Percentiles rank a stretch among this genome's conserved stretches.
phyloP scores from a whole-genome alignment of 2,329 filamentous ascomycete species.

The Rhexocercosporidium sp. region DNA sequence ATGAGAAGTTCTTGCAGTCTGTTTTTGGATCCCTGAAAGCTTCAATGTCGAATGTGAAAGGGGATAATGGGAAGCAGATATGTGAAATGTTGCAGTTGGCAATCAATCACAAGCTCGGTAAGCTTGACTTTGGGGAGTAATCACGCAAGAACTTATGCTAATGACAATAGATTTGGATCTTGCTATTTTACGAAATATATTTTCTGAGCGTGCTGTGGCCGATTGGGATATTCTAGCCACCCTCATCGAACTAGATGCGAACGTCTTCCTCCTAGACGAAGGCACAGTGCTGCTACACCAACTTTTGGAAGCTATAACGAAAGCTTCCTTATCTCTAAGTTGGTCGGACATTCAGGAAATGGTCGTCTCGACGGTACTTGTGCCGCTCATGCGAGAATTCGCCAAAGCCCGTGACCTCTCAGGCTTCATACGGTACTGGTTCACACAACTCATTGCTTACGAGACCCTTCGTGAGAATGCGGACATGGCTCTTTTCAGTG shows the following conservation, averaged over 20 bases:
- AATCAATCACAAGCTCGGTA: constrained; percentile 41
- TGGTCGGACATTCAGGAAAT: constrained; percentile 34
- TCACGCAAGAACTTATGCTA: no score
- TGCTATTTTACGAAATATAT: constrained; percentile 42
- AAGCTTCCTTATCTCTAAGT: constrained; percentile 26
- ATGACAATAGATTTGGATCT: constrained; percentile 39
- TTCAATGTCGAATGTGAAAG: constrained; percentile 32
- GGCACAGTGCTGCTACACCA: constrained; percentile 36
- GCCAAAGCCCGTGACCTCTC: constrained; percentile 47
- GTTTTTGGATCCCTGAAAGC: constrained; percentile 47
- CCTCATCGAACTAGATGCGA: constrained; percentile 51
- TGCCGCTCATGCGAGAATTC: constrained; percentile 50
- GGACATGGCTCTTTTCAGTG: constrained; percentile 29
- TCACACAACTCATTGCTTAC: constrained; percentile 37
- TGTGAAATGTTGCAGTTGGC: constrained; percentile 44
- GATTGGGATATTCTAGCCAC: constrained; percentile 48
- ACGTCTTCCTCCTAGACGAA: constrained; percentile 49
- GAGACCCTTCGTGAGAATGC: constrained; percentile 33
- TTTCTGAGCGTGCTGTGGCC: constrained; percentile 36
- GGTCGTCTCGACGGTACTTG: constrained; percentile 43
- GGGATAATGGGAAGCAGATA: constrained; percentile 36
- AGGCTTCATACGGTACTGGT: constrained; percentile 48
- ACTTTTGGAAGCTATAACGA: constrained; percentile 43
- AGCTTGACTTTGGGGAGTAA: no score
- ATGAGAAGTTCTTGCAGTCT: constrained; percentile 55